Evolutionary conservation across 192 early-diverging fungal species (phyloP).

Genomic region (Polychytrium aggregatum): DNA sequence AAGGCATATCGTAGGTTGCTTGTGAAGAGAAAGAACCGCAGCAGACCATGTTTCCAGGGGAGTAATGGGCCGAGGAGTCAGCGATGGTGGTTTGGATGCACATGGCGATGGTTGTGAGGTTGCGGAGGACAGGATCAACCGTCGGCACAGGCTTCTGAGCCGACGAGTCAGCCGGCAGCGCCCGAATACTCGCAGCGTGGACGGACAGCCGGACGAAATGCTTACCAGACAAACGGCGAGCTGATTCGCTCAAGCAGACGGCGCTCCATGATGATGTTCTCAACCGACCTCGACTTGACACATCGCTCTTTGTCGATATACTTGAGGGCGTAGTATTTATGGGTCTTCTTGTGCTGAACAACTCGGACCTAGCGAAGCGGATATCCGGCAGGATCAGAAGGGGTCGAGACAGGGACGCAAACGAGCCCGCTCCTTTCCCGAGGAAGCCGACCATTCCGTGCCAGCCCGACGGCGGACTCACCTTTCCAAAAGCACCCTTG

Average conservation of each 20-base stretch:
- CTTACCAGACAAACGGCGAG: slow-evolving; percentile 73
- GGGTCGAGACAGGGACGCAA: not conserved
- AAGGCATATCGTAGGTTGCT: slow-evolving; percentile 32
- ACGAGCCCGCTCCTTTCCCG: not conserved
- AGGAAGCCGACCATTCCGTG: not conserved
- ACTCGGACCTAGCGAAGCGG: slow-evolving; percentile 55
- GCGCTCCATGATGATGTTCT: slow-evolving; percentile 87
- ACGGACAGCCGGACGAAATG: too few relatives aligned
- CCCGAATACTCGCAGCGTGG: too few relatives aligned
- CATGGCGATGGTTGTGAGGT: too few relatives aligned
- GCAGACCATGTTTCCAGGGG: too few relatives aligned
- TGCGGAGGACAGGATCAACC: too few relatives aligned
- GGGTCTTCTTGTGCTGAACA: slow-evolving; percentile 71
- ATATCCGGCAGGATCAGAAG: not conserved
- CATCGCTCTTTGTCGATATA: slow-evolving; percentile 89
- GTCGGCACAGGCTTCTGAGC: too few relatives aligned
- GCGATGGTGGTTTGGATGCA: too few relatives aligned
- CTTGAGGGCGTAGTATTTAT: slow-evolving; percentile 79
- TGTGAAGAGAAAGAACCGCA: too few relatives aligned
- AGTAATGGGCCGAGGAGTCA: too few relatives aligned
- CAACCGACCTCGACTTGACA: slow-evolving; percentile 66
- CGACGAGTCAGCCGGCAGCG: too few relatives aligned
- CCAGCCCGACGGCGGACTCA: not conserved
- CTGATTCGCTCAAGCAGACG: slow-evolving; percentile 75
- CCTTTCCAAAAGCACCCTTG: slow-evolving; percentile 90